Conservation (phyloP, 495 filamentous ascomycete species). For the Astrothelium macrocarpum region DNA sequence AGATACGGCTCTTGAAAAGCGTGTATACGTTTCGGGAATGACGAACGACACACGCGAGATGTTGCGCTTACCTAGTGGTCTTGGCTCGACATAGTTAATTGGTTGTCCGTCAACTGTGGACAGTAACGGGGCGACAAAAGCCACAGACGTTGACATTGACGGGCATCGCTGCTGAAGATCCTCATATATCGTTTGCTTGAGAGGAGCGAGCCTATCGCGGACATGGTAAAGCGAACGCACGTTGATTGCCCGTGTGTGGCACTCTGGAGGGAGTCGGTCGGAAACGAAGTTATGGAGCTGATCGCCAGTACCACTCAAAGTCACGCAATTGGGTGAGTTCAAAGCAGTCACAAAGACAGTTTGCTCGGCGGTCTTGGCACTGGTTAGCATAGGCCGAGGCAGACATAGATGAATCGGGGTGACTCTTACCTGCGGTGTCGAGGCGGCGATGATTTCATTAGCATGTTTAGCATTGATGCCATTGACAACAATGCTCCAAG, state of each 20-base stretch:
- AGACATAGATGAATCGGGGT: background rate
- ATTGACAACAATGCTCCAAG: slow-evolving; percentile 3
- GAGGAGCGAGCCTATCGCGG: slow-evolving; percentile 3
- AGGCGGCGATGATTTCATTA: slow-evolving; percentile 5
- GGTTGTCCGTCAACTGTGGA: slow-evolving; percentile 4
- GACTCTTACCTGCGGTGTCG: slow-evolving; percentile 1
- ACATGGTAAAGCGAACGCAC: slow-evolving; percentile 4
- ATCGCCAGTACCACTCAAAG: slow-evolving; percentile 5
- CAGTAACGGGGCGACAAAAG: slow-evolving; percentile 1
- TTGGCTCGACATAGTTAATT: slow-evolving; percentile 7
- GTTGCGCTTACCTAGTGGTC: slow-evolving; percentile 5
- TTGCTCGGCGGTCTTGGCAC: slow-evolving; percentile 5
- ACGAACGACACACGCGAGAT: slow-evolving; percentile 5
- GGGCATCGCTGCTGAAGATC: slow-evolving; percentile 4
- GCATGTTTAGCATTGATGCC: slow-evolving; percentile 1
- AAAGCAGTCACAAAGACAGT: slow-evolving; percentile 7
- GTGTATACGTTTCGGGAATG: background rate
- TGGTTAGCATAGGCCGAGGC: background rate
- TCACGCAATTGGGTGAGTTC: slow-evolving; percentile 6
- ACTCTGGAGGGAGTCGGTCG: background rate
- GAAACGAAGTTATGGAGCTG: slow-evolving; percentile 4
- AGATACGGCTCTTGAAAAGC: background rate
- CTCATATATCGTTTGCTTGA: slow-evolving; percentile 3
- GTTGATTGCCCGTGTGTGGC: slow-evolving; percentile 2
- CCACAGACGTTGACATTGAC: slow-evolving; percentile 6